A percentile compares a stretch with the other conserved stretches of the same genome.
These are phyloP conservation scores for Metschnikowia cerradonensis DNA, from an alignment of 805 yeast genomes.

Conservation along the genomic window DNA sequence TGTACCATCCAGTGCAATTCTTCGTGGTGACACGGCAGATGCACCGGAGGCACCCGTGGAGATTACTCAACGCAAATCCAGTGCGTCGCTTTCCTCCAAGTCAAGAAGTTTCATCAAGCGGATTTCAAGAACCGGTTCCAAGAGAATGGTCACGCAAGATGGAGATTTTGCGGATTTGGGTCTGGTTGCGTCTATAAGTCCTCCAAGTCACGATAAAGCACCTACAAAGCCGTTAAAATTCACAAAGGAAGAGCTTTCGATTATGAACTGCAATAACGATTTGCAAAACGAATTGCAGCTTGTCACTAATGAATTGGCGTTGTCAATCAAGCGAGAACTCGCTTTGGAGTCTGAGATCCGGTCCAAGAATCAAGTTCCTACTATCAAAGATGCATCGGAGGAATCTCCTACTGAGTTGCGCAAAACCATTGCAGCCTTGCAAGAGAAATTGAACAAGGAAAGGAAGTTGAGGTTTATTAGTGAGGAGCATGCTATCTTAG, in stretches of 20 bases:
- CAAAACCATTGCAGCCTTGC: conserved; percentile 44
- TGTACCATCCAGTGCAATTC: conserved; percentile 13
- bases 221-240: conserved; percentile 27
- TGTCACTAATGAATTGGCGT: conserved; percentile 69
- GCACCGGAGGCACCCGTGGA: conserved; percentile 2
- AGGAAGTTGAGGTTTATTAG: conserved; percentile 62
- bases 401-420: conserved; percentile 31
- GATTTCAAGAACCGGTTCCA: conserved; percentile 23
- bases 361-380: background rate
- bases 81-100: conserved; percentile 24
- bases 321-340: conserved; percentile 68
- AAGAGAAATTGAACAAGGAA: conserved; percentile 58
- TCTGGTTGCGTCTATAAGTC: background rate
- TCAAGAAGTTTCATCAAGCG: conserved; percentile 33
- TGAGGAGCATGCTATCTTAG: conserved; percentile 61
- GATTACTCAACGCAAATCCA: conserved; percentile 20
- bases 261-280: conserved; percentile 56
- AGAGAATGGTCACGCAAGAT: background rate
- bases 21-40: conserved; percentile 7
- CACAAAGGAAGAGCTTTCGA: conserved; percentile 57
- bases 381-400: conserved; percentile 12
- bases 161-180: background rate
- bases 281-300: conserved; percentile 61
- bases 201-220: conserved; percentile 3
- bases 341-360: conserved; percentile 46